A percentile compares a stretch with the other conserved stretches of the same genome.
Conservation (phyloP, 148 eudicot genomes). For the Oxyria digyna region DNA sequence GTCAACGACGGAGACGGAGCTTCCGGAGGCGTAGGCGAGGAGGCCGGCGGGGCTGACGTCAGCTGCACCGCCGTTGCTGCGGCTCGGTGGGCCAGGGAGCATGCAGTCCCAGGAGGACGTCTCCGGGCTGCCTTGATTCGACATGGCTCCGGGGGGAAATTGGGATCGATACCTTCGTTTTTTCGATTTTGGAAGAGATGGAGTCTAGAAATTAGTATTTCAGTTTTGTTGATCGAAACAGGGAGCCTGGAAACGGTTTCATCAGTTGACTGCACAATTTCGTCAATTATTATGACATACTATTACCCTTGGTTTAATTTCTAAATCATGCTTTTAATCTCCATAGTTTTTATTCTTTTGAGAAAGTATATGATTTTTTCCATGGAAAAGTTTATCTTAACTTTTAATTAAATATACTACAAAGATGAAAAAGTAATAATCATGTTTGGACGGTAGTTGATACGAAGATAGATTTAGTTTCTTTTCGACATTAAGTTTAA, state of each 20-base stretch:
- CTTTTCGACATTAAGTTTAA: no score
- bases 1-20: slow-evolving; percentile 67
- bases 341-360: no score
- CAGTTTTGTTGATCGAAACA: neutral
- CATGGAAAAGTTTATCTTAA: no score
- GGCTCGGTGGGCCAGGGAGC: slow-evolving; percentile 85
- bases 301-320: no score
- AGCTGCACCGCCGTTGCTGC: slow-evolving; percentile 66
- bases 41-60: slow-evolving; percentile 71
- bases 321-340: no score
- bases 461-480: no score
- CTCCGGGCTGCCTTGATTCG: slow-evolving; percentile 4
- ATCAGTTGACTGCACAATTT: slow-evolving; percentile 5
- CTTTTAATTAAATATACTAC: no score
- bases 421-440: no score
- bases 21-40: slow-evolving; percentile 77
- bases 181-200: neutral
- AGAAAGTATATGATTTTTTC: no score
- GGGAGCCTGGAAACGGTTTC: neutral
- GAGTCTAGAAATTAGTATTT: neutral
- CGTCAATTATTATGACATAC: neutral
- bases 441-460: no score
- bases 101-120: slow-evolving; percentile 42
- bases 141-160: neutral
- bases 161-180: neutral